Conservation (phyloP, 192 early-diverging fungal genomes). For the Podila clonocystis region DNA sequence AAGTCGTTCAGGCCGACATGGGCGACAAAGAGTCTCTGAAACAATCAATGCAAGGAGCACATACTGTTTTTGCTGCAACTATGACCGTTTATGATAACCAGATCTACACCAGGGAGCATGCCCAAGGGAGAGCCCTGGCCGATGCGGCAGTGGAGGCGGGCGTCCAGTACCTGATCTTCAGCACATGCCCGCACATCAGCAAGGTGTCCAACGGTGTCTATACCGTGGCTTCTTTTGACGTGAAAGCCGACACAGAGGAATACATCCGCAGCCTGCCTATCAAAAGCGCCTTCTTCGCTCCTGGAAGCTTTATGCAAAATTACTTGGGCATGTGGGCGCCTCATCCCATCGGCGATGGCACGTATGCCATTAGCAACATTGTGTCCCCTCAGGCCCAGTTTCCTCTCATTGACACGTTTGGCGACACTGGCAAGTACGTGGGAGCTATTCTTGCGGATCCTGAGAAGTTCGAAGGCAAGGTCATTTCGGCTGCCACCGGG, state of each 20-base stretch:
- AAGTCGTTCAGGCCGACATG: no score
- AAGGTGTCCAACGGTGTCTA: no score
- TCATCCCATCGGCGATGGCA: constrained; percentile 13
- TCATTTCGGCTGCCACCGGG: not conserved
- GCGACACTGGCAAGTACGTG: constrained; percentile 16
- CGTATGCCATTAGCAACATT: constrained; percentile 5
- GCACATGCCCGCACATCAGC: no score
- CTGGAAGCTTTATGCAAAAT: constrained; percentile 18
- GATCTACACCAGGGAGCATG: no score
- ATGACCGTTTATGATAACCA: no score
- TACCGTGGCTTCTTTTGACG: no score
- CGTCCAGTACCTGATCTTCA: no score
- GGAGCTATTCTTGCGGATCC: constrained; percentile 20
- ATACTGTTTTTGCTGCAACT: no score
- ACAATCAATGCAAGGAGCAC: no score
- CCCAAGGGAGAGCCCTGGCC: no score
- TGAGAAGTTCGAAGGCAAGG: constrained; percentile 6
- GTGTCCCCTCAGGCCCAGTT: constrained; percentile 5
- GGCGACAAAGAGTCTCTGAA: no score
- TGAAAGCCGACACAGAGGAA: not conserved
- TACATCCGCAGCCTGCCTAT: constrained; percentile 23
- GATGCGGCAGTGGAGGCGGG: no score
- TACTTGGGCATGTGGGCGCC: not conserved
- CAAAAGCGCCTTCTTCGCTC: constrained; percentile 24
- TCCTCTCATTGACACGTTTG: constrained; percentile 1